phyloP scores from a whole-genome alignment of 2,329 filamentous ascomycete species.

The Colletotrichum godetiae region DNA sequence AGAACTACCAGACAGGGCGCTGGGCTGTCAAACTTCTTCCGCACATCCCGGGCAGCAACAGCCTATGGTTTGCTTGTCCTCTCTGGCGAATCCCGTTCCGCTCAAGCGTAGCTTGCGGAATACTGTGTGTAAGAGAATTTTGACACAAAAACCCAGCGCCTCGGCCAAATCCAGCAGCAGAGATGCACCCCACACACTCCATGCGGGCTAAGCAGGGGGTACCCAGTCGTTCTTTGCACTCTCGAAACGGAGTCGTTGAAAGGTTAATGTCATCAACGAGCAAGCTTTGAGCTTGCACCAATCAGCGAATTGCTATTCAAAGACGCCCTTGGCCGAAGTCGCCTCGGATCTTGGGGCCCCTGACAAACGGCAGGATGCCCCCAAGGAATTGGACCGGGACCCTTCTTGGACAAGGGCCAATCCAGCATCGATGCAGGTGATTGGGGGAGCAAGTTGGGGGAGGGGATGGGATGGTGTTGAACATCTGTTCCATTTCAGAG shows the following conservation, averaged over 20 bases:
- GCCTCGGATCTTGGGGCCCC: conserved; percentile 31
- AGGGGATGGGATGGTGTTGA: conserved; percentile 12
- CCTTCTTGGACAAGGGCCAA: conserved; percentile 27
- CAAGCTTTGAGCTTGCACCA: conserved; percentile 36
- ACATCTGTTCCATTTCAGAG: conserved; percentile 16
- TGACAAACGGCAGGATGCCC: conserved; percentile 23
- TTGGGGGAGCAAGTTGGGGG: conserved; percentile 25
- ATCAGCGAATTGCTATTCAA: conserved; percentile 37
- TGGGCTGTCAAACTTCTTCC: background rate
- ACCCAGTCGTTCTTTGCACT: conserved; percentile 25
- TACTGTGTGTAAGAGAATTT: conserved; percentile 34
- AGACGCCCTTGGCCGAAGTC: conserved; percentile 37
- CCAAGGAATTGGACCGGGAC: conserved; percentile 31
- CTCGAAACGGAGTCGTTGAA: conserved; percentile 36
- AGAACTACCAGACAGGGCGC: background rate
- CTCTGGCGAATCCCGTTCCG: background rate
- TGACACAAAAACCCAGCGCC: conserved; percentile 28
- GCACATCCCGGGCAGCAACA: conserved; percentile 1
- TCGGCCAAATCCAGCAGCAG: conserved; percentile 28
- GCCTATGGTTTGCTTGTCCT: background rate
- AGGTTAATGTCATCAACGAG: conserved; percentile 36
- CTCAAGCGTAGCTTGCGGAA: conserved; percentile 18
- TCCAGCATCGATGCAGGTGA: conserved; percentile 32
- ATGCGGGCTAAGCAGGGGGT: conserved; percentile 32
- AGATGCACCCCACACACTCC: conserved; percentile 34